Conservation (phyloP, 495 filamentous ascomycete species). For the Trichoderma gamsii region DNA sequence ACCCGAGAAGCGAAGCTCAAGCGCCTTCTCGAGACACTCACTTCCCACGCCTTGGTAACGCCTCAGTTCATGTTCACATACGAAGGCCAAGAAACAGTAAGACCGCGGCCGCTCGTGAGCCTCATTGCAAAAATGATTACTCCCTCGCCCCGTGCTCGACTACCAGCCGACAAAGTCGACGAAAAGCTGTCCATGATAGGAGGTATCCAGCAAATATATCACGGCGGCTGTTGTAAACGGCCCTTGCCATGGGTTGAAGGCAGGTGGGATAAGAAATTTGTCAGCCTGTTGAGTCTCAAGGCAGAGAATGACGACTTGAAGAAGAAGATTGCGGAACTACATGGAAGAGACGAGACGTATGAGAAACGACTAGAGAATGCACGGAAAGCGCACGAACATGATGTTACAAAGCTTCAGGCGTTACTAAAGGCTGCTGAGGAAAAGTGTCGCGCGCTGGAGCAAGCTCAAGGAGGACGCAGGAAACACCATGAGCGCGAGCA, state of each 20-base stretch:
- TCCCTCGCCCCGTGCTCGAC: conserved; percentile 23
- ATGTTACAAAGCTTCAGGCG: background rate
- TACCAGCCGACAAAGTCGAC: conserved; percentile 28
- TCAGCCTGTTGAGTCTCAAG: conserved; percentile 19
- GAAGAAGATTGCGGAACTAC: conserved; percentile 27
- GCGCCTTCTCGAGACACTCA: conserved; percentile 24
- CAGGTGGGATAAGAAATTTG: conserved; percentile 24
- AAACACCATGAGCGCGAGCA: background rate
- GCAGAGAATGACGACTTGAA: conserved; percentile 23
- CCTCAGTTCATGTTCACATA: conserved; percentile 8
- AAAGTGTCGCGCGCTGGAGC: background rate
- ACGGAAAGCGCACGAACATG: conserved; percentile 15
- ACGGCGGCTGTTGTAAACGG: conserved; percentile 30
- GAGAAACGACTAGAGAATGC: conserved; percentile 28
- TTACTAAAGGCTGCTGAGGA: background rate
- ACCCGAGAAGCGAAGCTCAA: conserved; percentile 25
- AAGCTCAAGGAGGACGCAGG: background rate
- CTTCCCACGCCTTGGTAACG: conserved; percentile 23
- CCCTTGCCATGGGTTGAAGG: background rate
- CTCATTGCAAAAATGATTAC: conserved; percentile 33
- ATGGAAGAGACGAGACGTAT: conserved; percentile 31
- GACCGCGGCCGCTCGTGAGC: conserved; percentile 29
- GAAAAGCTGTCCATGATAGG: conserved; percentile 32
- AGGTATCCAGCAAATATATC: conserved; percentile 39
- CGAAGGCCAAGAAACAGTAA: conserved; percentile 19